phyloP scores from a whole-genome alignment of 768 basidiomycete species.

The Lanmaoa pseudosensibilis region DNA sequence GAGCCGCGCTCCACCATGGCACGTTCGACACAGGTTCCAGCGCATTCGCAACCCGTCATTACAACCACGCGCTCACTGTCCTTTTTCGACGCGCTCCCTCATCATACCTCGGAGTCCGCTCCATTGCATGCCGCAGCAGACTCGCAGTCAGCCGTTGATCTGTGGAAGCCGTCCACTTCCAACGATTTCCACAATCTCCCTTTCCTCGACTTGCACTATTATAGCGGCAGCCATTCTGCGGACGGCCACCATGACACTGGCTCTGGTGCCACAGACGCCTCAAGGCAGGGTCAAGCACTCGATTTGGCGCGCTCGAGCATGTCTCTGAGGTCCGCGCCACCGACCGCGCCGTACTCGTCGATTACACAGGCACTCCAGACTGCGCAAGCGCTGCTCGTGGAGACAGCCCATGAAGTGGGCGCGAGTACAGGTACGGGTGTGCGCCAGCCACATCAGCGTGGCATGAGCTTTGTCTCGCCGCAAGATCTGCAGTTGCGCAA shows the following conservation, averaged over 20 bases:
- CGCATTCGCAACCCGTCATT: slow-evolving; percentile 38
- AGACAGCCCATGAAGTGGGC: slow-evolving; percentile 14
- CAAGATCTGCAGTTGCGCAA: slow-evolving; percentile 51
- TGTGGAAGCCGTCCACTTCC: slow-evolving; percentile 32
- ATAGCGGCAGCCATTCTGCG: slow-evolving; percentile 35
- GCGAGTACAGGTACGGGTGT: background rate
- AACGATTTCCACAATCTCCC: slow-evolving; percentile 51
- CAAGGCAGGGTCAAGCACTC: slow-evolving; percentile 49
- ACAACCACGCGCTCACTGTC: slow-evolving; percentile 36
- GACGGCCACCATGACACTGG: slow-evolving; percentile 29
- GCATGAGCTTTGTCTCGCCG: slow-evolving; percentile 53
- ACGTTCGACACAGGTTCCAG: slow-evolving; percentile 36
- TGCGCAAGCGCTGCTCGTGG: slow-evolving; percentile 32
- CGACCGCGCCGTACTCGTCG: slow-evolving; percentile 24
- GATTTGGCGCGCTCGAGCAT: slow-evolving; percentile 46
- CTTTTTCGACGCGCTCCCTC: slow-evolving; percentile 32
- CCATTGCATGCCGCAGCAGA: slow-evolving; percentile 22
- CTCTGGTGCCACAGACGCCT: slow-evolving; percentile 25
- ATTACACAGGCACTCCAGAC: slow-evolving; percentile 35
- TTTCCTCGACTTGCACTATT: slow-evolving; percentile 76
- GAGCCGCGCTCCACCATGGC: slow-evolving; percentile 48
- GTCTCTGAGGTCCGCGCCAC: slow-evolving; percentile 31
- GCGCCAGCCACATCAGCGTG: slow-evolving; percentile 43
- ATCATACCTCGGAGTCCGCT: slow-evolving; percentile 23
- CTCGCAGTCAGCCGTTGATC: slow-evolving; percentile 19